Conservation (phyloP, 169 alveolate genomes). For the Eimeria necatrix region DNA sequence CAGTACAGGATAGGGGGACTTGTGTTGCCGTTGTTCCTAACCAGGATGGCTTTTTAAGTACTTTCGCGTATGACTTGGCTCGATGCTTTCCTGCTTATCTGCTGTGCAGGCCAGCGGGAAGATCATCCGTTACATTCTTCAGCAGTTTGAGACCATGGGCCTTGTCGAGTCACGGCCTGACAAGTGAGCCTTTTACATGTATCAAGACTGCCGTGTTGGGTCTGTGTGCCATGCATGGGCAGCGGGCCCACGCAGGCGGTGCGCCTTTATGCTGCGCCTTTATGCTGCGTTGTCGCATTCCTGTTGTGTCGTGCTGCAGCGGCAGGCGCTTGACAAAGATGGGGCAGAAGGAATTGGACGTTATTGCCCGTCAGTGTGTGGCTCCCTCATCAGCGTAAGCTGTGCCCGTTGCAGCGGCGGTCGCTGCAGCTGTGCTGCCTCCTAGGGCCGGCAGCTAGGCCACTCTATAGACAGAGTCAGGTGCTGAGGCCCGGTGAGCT, state of each 20-base stretch:
- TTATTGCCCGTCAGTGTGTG: slow-evolving; percentile 86
- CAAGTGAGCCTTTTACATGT: background rate
- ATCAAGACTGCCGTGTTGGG: background rate
- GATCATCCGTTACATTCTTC: slow-evolving; percentile 96
- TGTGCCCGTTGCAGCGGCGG: slow-evolving; percentile 10
- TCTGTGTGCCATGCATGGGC: background rate
- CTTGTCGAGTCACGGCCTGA: slow-evolving; percentile 95
- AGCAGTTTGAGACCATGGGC: slow-evolving; percentile 96
- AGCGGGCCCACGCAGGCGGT: background rate
- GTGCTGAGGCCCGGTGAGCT: slow-evolving; percentile 1
- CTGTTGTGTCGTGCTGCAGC: slow-evolving; percentile 22
- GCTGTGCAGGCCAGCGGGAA: slow-evolving; percentile 94
- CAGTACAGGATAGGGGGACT: too few relatives aligned
- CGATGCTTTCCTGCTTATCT: background rate
- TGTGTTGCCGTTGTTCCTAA: too few relatives aligned
- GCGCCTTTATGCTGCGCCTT: background rate
- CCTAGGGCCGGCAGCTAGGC: background rate
- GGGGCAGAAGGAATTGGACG: slow-evolving; percentile 87
- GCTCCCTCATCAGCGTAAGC: slow-evolving; percentile 3
- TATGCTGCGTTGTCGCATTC: background rate
- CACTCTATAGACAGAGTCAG: background rate
- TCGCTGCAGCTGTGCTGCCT: background rate
- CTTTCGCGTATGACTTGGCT: too few relatives aligned
- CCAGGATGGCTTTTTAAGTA: too few relatives aligned
- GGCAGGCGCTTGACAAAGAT: slow-evolving; percentile 85